Evolutionary conservation across 2,329 filamentous ascomycete species (phyloP), one percentile per base, ranked within the genome.

Genomic region (Leptographium procerum): DNA sequence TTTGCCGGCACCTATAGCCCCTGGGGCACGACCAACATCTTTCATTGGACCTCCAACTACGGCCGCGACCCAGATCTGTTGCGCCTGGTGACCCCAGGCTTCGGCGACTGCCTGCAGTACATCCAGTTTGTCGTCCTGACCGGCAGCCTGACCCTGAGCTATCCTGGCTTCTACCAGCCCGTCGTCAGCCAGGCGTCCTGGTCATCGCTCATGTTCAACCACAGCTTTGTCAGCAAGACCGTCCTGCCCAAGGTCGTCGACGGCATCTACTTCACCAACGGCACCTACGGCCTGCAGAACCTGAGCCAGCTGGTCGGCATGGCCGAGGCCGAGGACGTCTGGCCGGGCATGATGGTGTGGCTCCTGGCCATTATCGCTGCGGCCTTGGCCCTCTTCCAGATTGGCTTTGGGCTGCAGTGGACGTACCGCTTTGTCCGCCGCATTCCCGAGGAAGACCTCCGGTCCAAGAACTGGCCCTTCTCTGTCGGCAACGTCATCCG

Each of bases 41-140:
- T 97, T 70, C 86, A 89, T 64, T 99, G 92, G 91, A 91, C 90
- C n/a, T 95, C 90, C 68, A 99, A 99, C 69, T 97, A 95, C 69
- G 94, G 94, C 40, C 85, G 92, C 65, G 94, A 99, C 66, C 88
- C 89, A 61, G 94, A 99, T 72, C 77, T 96, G 64, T 77, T 99
- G 57, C 85, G 94, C 58, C 78, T 99, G 53, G 90, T 99, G 36
- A 99, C 94, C 0, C 94, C 94, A 6, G 94, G 94, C 1, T 97
- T 99, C 69, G 91, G 90, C 8, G 94, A 99, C 69, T 99, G 94
- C 67, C 78, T 99, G 58, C 91, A 97, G 71, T 97, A 99, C 70
- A 88, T 99, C 22, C 94, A 99, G 69, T 99, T 96, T 66, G 79
- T 94, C 57, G 86, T 89, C 26, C 75, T 99, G 60, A 94, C 91